Base-by-base conservation (phyloP, 78 protist species). In the Diacronema lutheri region DNA sequence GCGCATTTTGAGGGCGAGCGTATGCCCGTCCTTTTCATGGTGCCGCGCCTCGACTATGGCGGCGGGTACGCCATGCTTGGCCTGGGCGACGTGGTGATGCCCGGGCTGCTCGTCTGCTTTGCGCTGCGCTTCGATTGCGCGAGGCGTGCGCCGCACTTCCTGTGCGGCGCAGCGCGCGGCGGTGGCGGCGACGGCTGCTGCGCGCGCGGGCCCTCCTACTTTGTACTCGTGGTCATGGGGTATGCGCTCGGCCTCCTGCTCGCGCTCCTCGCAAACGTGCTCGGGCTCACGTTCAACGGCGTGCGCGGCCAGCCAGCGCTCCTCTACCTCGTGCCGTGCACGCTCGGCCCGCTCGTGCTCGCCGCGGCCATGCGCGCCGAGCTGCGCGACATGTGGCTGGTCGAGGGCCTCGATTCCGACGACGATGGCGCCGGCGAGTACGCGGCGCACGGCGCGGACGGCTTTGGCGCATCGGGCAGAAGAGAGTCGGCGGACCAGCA, bases 31-130 rank as follows among this genome's bases (percentile, higher is more conserved):
- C 79, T 71, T 4, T 4, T 71, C 16, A 10, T 41, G 26, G 4
- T 71, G 10, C 79, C 79, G 33, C 79, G 79, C 55, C 3, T 69
- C 56, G 10, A 1, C 77, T 60, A 25, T 26, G 31, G 66, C 66
- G 31, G 66, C 66, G 29, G 31, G 21, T 65, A 41, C n/a, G 41
- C 61, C n/a, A 81, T 81, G 74, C 58, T 81, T 12, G 86, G 86
- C 13, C 74, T 81, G 29, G 81, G 88, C 50, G 89, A 86, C 73
- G 26, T 86, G 20, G 89, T 86, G 25, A 0, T 86, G 60, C 89
- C 89, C 10, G 89, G 85, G 1, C 41, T 86, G 78, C 41, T 58
- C 37, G 23, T 86, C n/a, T 16, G 84, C 50, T 44, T 57, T 46
- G 65, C 61, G 12, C 69, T 21, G 26, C 69, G 89, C 44, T 19